These are phyloP conservation scores for Dorcoceras hygrometricum DNA, from an alignment of 257 asterid species.

Conservation along the genomic window DNA sequence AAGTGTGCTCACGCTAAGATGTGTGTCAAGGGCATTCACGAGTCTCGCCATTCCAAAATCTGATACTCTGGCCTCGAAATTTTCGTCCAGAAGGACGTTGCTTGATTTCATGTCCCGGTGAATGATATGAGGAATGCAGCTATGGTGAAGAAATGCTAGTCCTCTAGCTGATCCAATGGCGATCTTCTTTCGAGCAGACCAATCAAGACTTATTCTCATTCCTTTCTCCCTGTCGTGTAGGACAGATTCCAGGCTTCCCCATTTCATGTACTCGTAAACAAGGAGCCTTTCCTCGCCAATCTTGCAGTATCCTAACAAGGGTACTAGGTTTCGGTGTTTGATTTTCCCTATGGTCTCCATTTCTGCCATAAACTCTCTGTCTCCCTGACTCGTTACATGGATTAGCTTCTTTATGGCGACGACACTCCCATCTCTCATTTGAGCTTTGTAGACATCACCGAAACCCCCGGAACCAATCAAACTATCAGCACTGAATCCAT, in stretches of 20 bases:
- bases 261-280: conserved; percentile 85
- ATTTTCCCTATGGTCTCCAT: conserved; percentile 97
- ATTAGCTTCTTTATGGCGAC: conserved; percentile 93
- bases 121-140: conserved; percentile 93
- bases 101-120: conserved; percentile 98
- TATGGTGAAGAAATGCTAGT: conserved; percentile 92
- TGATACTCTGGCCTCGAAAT: conserved; percentile 84
- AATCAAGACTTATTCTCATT: conserved; percentile 42
- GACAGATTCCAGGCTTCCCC: conserved; percentile 85
- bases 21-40: conserved; percentile 83
- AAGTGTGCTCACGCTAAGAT: conserved; percentile 85
- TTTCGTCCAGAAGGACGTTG: conserved; percentile 79
- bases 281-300: conserved; percentile 91
- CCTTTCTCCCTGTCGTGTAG: conserved; percentile 54
- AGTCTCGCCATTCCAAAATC: conserved; percentile 97
- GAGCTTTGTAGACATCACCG: conserved; percentile 94
- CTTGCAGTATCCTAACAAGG: conserved; percentile 80
- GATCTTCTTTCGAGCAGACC: conserved; percentile 74
- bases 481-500: conserved; percentile 77
- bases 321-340: conserved; percentile 85
- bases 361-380: conserved; percentile 93
- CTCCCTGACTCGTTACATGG: conserved; percentile 86
- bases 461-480: conserved; percentile 96
- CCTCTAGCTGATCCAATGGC: conserved; percentile 91
- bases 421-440: conserved; percentile 57